Percentiles rank a stretch among this genome's conserved stretches.
Evolutionary conservation across 495 filamentous ascomycete genomes (phyloP).

Genomic region (Clavariopsis aquatica): DNA sequence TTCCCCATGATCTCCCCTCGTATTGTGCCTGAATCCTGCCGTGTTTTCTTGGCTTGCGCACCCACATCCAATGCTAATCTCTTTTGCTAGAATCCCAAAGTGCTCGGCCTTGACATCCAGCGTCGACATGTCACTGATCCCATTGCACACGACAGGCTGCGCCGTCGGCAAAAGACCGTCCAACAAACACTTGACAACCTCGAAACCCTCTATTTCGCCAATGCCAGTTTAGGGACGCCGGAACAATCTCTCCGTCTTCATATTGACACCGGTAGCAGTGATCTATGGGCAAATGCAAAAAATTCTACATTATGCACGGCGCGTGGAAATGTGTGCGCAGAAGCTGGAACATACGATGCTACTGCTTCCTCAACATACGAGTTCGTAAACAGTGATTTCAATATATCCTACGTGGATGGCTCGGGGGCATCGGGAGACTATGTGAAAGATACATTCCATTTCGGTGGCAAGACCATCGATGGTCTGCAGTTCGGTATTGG

Average conservation of each 20-base stretch:
- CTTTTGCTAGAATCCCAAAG: slow-evolving; percentile 20
- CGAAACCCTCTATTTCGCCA: slow-evolving; percentile 52
- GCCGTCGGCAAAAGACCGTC: slow-evolving; percentile 43
- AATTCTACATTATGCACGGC: slow-evolving; percentile 61
- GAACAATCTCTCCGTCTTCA: slow-evolving; percentile 49
- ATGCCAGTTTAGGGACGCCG: slow-evolving; percentile 51
- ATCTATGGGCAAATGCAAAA: slow-evolving; percentile 81
- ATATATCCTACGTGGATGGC: slow-evolving; percentile 89
- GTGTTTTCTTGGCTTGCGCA: not conserved
- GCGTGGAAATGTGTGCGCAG: slow-evolving; percentile 37
- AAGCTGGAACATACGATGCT: slow-evolving; percentile 55
- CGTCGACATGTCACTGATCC: slow-evolving; percentile 42
- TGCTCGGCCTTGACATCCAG: slow-evolving; percentile 43
- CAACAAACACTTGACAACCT: slow-evolving; percentile 46
- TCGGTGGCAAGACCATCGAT: slow-evolving; percentile 63
- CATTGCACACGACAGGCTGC: slow-evolving; percentile 41
- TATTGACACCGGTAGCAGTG: slow-evolving; percentile 69
- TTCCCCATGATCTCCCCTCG: slow-evolving; percentile 14
- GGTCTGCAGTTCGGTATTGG: slow-evolving; percentile 86
- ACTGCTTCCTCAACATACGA: slow-evolving; percentile 78
- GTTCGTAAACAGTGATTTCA: slow-evolving; percentile 76
- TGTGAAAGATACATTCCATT: slow-evolving; percentile 70
- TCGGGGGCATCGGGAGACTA: slow-evolving; percentile 82
- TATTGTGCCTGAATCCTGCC: slow-evolving; percentile 11
- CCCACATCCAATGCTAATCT: slow-evolving; percentile 15